Percentiles rank a stretch among this genome's conserved stretches.
These are phyloP conservation scores for Acanthamoeba healyi DNA, from an alignment of 208 protist species.

Conservation along the genomic window DNA sequence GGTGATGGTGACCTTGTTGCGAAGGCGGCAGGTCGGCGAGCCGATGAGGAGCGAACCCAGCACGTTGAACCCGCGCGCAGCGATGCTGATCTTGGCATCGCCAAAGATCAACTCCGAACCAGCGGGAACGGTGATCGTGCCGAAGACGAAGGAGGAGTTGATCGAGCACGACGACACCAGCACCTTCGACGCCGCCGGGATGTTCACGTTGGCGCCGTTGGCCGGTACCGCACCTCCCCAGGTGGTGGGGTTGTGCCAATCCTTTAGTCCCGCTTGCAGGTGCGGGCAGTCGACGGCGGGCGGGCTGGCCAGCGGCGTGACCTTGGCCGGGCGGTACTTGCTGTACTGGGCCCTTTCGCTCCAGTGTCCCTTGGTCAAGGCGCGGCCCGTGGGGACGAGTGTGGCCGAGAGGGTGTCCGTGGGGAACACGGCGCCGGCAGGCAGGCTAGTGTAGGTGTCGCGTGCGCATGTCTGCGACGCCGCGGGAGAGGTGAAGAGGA, in stretches of 20 bases:
- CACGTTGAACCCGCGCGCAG: conserved; percentile 62
- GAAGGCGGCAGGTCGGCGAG: conserved; percentile 77
- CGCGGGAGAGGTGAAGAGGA: too few species aligned
- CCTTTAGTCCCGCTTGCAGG: not conserved
- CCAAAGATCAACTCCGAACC: conserved; percentile 76
- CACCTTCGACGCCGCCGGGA: conserved; percentile 48
- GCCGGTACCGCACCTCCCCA: conserved; percentile 47
- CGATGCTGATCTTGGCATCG: conserved; percentile 74
- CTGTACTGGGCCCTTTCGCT: not conserved
- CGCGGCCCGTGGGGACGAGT: not conserved
- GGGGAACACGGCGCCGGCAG: too few species aligned
- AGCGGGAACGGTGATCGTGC: conserved; percentile 80
- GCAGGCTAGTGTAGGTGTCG: too few species aligned
- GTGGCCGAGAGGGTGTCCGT: not conserved
- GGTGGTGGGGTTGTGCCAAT: conserved; percentile 76
- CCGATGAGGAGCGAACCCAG: conserved; percentile 80
- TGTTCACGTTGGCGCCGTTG: not conserved
- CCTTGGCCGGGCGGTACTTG: not conserved
- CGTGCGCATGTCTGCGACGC: too few species aligned
- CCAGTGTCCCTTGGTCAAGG: not conserved
- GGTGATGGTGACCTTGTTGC: conserved; percentile 70
- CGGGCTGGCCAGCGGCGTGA: not conserved
- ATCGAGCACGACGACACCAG: conserved; percentile 76
- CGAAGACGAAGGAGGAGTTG: conserved; percentile 6
- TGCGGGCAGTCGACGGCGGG: conserved; percentile 32